phyloP scores from a whole-genome alignment of 169 alveolate genomes.

The Plasmodium gallinaceum region DNA sequence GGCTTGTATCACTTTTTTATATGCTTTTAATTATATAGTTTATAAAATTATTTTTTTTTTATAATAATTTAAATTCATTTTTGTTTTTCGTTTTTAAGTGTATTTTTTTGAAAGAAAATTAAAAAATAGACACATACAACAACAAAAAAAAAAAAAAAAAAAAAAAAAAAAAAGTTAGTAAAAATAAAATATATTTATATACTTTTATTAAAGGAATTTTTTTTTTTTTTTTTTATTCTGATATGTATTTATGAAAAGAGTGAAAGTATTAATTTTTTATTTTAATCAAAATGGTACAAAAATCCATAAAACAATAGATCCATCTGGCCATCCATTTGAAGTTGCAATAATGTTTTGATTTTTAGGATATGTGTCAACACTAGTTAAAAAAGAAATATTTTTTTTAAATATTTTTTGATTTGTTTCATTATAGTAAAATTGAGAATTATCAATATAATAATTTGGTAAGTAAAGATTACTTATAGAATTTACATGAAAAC shows the following conservation, averaged over 20 bases:
- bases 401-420: conserved; percentile 5
- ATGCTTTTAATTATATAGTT: too few species aligned
- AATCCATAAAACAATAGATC: conserved; percentile 73
- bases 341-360: conserved; percentile 77
- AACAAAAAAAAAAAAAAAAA: too few species aligned
- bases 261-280: too few species aligned
- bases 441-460: conserved; percentile 29
- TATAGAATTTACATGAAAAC: conserved; percentile 74
- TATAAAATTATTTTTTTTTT: too few species aligned
- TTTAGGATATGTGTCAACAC: conserved; percentile 76
- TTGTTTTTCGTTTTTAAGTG: too few species aligned
- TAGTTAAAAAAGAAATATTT: conserved; percentile 66
- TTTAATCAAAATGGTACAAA: conserved; percentile 43
- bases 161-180: too few species aligned
- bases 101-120: too few species aligned
- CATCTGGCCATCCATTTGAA: conserved; percentile 78
- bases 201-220: background rate
- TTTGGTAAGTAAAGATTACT: conserved; percentile 70
- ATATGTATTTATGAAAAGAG: too few species aligned
- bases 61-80: too few species aligned
- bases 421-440: conserved; percentile 7
- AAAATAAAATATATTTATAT: background rate
- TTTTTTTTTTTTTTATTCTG: background rate
- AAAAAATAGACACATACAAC: too few species aligned
- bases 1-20: too few species aligned